Conservation (phyloP, 345 rosid species). For the Brassica rapa region DNA sequence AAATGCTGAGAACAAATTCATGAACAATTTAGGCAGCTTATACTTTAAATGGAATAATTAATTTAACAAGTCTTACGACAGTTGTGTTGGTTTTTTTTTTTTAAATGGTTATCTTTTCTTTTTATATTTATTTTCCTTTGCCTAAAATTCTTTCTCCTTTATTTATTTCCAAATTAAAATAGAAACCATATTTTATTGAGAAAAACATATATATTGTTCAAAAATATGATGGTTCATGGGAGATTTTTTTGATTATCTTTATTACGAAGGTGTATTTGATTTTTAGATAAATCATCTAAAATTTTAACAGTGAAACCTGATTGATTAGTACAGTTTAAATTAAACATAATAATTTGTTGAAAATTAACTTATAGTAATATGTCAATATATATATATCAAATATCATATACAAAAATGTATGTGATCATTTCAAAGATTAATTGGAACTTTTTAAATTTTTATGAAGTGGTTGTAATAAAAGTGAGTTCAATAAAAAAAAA, state of each 20-base stretch:
- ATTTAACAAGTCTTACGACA: slow-evolving; percentile 23
- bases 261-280: not conserved
- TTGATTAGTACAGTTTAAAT: not conserved
- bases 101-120: slow-evolving; percentile 7
- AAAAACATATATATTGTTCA: too few species aligned
- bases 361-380: not conserved
- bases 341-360: not conserved
- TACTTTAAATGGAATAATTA: not conserved
- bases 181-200: not conserved
- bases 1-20: slow-evolving; percentile 5
- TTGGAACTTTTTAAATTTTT: not conserved
- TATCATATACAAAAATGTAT: not conserved
- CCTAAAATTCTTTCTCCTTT: not conserved
- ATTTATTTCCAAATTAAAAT: not conserved
- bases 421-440: not conserved
- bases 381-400: not conserved
- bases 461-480: not conserved
- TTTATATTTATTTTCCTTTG: not conserved
- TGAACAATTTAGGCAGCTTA: not conserved
- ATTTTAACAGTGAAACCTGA: not conserved
- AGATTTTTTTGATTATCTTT: not conserved
- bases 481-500: not conserved
- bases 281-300: not conserved
- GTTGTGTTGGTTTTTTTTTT: slow-evolving; percentile 23
- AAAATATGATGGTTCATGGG: too few species aligned